Evolutionary conservation across 306 rosid species (phyloP).

Genomic region (Dalbergia cultrata): DNA sequence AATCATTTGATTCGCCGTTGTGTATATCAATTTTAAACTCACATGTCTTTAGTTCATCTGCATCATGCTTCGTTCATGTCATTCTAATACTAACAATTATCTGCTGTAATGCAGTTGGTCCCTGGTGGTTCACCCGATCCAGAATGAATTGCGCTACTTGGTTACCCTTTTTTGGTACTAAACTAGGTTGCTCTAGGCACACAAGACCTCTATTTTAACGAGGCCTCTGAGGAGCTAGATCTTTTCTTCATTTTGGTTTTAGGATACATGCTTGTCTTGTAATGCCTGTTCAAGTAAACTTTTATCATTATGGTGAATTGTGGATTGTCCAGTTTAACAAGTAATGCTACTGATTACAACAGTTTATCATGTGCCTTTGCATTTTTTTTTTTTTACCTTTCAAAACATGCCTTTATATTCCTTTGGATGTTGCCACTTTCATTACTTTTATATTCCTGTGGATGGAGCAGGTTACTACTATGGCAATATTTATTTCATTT

Average conservation of each 20-base stretch:
- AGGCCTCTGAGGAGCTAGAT: slow-evolving; percentile 46
- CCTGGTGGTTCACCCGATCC: slow-evolving; percentile 91
- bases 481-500: no score
- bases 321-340: slow-evolving; percentile 33
- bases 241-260: slow-evolving; percentile 32
- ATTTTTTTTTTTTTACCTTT: not conserved
- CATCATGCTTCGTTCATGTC: not conserved
- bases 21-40: not conserved
- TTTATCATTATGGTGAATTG: slow-evolving; percentile 32
- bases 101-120: slow-evolving; percentile 70
- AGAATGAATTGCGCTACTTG: slow-evolving; percentile 58
- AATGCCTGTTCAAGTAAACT: slow-evolving; percentile 31
- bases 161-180: slow-evolving; percentile 2
- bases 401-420: not conserved
- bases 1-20: slow-evolving; percentile 8
- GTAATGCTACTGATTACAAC: slow-evolving; percentile 29
- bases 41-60: slow-evolving; percentile 1
- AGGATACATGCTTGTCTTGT: slow-evolving; percentile 47
- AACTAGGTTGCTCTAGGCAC: slow-evolving; percentile 44
- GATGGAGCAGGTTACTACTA: no score
- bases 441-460: not conserved
- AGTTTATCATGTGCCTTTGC: not conserved
- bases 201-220: slow-evolving; percentile 50
- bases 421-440: not conserved
- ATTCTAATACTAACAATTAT: slow-evolving; percentile 23